phyloP scores from a whole-genome alignment of 306 rosid genomes.

The Castanea mollissima region DNA sequence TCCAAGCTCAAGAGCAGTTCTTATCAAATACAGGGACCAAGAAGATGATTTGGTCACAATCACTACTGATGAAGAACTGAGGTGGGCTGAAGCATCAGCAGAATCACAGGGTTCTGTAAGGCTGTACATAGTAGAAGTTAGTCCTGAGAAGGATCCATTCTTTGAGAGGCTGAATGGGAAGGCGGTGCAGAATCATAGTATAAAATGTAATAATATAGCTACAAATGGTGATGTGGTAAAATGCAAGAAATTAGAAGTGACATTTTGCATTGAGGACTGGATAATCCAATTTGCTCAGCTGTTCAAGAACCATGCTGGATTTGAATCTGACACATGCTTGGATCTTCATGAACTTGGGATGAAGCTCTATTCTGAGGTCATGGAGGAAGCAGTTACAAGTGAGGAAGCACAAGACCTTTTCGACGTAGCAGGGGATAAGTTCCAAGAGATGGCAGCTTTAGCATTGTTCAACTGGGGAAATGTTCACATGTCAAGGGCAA shows the following conservation, averaged over 20 bases:
- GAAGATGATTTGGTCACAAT: constrained; percentile 94
- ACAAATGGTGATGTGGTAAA: constrained; percentile 41
- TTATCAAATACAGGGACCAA: constrained; percentile 78
- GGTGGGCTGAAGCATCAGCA: constrained; percentile 65
- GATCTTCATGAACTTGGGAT: constrained; percentile 81
- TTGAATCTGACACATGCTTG: constrained; percentile 73
- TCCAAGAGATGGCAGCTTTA: constrained; percentile 91
- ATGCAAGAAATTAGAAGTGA: constrained; percentile 38
- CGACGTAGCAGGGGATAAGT: constrained; percentile 69
- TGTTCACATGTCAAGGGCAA: constrained; percentile 80
- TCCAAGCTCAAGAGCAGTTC: constrained; percentile 62
- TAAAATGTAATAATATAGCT: constrained; percentile 13
- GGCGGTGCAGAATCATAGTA: constrained; percentile 17
- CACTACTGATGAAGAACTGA: constrained; percentile 72
- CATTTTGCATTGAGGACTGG: constrained; percentile 93
- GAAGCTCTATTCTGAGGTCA: constrained; percentile 90
- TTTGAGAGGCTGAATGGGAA: constrained; percentile 42
- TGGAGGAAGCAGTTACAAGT: constrained; percentile 85
- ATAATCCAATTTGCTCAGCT: constrained; percentile 69
- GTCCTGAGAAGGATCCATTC: constrained; percentile 65
- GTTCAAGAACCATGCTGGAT: constrained; percentile 74
- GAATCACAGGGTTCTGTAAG: constrained; percentile 61
- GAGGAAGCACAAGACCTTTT: constrained; percentile 86
- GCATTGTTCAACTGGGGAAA: constrained; percentile 97
- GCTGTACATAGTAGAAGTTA: constrained; percentile 60